phyloP scores from a whole-genome alignment of 306 rosid genomes.

The Casuarina glauca region DNA sequence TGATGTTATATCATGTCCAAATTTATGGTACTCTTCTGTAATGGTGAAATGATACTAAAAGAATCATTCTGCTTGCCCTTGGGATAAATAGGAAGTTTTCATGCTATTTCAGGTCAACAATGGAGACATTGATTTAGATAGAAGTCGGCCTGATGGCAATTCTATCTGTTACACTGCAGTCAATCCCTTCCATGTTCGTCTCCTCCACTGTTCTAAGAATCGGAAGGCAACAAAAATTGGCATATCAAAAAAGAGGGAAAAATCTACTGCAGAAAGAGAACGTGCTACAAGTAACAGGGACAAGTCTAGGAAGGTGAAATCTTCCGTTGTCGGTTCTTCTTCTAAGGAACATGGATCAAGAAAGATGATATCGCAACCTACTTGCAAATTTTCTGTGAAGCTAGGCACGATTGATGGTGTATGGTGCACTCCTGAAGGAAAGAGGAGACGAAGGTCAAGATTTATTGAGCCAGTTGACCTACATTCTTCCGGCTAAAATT shows the following conservation, averaged over 20 bases:
- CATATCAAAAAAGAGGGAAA: conserved; percentile 51
- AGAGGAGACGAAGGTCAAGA: conserved; percentile 66
- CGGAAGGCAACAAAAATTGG: conserved; percentile 28
- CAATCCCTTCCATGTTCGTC: conserved; percentile 69
- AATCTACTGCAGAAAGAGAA: conserved; percentile 54
- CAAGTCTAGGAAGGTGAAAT: conserved; percentile 32
- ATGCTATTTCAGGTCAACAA: conserved; percentile 73
- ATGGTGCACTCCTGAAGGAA: conserved; percentile 68
- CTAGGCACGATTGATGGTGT: conserved; percentile 46
- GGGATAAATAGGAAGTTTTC: neutral
- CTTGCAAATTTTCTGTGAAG: conserved; percentile 55
- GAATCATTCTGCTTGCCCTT: neutral
- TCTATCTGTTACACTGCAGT: conserved; percentile 59
- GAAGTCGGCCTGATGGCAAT: conserved; percentile 40
- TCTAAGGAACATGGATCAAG: conserved; percentile 30
- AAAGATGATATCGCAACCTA: conserved; percentile 34
- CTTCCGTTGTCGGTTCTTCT: conserved; percentile 33
- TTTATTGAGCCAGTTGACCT: conserved; percentile 53
- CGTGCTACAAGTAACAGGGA: conserved; percentile 30
- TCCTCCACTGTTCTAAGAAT: conserved; percentile 46
- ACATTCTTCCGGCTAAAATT: conserved; percentile 48
- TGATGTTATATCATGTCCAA: neutral
- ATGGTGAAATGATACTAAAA: conserved; percentile 3
- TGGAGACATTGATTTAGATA: conserved; percentile 65
- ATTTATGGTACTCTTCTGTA: neutral